These are phyloP conservation scores for Colletotrichum sansevieriae DNA, from an alignment of 2,329 filamentous ascomycete genomes.

Conservation along the genomic window DNA sequence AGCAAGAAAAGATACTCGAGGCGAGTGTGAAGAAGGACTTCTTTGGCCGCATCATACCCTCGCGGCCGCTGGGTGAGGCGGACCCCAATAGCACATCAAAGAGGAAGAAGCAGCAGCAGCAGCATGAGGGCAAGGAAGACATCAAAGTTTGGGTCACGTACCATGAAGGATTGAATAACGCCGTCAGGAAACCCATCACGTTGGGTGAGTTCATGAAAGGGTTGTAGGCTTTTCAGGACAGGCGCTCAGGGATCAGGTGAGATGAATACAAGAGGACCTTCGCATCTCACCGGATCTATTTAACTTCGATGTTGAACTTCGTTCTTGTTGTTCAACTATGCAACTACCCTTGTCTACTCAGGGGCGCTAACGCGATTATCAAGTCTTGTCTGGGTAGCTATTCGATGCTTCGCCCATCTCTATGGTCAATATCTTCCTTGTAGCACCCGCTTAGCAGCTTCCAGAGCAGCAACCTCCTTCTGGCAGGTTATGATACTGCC, in stretches of 20 bases:
- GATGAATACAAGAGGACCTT: neutral
- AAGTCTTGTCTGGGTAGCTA: too few species aligned
- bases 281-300: neutral
- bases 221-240: slow-evolving; percentile 55
- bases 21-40: slow-evolving; percentile 79
- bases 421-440: neutral
- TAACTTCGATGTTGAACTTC: neutral
- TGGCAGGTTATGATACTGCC: neutral
- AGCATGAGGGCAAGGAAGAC: slow-evolving; percentile 50
- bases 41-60: slow-evolving; percentile 80
- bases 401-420: neutral
- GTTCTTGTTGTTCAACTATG: too few species aligned
- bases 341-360: too few species aligned
- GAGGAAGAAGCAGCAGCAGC: slow-evolving; percentile 43
- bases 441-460: neutral
- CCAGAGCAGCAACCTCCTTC: slow-evolving; percentile 18
- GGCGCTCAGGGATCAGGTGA: neutral
- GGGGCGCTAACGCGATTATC: too few species aligned
- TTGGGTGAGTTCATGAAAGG: slow-evolving; percentile 82
- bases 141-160: slow-evolving; percentile 86
- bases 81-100: slow-evolving; percentile 53
- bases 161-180: slow-evolving; percentile 92
- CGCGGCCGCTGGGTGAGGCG: slow-evolving; percentile 53
- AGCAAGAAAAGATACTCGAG: slow-evolving; percentile 49
- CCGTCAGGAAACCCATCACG: slow-evolving; percentile 88